Evolutionary conservation across 2,329 filamentous ascomycete species (phyloP), one percentile per base, ranked within the genome.

Genomic region (Fusarium sp.): DNA sequence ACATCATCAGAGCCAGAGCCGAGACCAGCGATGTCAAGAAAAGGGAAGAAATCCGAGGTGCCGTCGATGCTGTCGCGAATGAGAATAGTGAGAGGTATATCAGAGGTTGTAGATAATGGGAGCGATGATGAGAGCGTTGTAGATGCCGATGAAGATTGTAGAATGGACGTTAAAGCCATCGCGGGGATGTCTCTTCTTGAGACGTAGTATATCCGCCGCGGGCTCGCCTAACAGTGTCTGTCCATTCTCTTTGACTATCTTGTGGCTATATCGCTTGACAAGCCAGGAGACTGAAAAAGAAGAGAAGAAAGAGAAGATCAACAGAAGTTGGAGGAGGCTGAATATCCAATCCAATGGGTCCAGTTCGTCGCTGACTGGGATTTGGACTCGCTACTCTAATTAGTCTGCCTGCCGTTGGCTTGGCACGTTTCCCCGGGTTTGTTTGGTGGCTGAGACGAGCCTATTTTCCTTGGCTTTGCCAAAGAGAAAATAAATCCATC

Each of bases 1-100:
- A 69, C 65, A 42, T 66, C 62, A 42, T 76, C 68, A 37, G 69
- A 67, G 27, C 66, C 68, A n/a, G 70, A 66, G 45, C 70, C 70
- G 42, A 79, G 69, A 52, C 66, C 64, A 35, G 72, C 75, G 33
- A 80, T 75, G 63, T 80, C 77, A 50, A 77, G 63, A 41, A 80
- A 80, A 21, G 78, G 78, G 56, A 76, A 80, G 67, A 80, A 80
- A 69, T 77, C 75, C 1, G 73, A 72, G 6, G 75, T 76, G 56
- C 76, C 76, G 20, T 75, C 74, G 15, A 79, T 73, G 54, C 64
- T 69, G 46, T 66, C 47, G 33, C 69, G 72, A 51, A 79, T 58
- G 41, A 77, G 63, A 35, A 79, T 64, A 13, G 65, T 72, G 18
- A 79, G 72, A 6, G 76, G 69, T 9, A 67, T 70, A 9, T 72